Conservation (phyloP, 352 stramenopile genomes). For the Plasmopara halstedii region DNA sequence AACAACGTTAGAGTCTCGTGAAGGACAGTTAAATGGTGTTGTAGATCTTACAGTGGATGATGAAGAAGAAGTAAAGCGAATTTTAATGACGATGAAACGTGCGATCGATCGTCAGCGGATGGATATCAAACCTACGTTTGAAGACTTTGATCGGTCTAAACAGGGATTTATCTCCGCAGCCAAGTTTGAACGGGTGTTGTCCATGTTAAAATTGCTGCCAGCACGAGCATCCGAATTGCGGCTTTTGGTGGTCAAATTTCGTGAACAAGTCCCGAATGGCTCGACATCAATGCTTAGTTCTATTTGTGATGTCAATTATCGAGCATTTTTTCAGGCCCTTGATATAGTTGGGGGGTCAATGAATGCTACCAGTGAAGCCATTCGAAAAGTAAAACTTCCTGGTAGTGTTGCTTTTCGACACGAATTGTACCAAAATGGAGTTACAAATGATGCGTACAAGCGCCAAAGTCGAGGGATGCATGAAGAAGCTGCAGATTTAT, state of each 20-base stretch:
- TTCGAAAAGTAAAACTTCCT: slow-evolving; percentile 24
- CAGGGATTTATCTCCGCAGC: slow-evolving; percentile 70
- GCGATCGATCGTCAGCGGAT: slow-evolving; percentile 60
- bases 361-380: slow-evolving; percentile 6
- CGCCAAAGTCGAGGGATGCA: slow-evolving; percentile 27
- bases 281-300: slow-evolving; percentile 46
- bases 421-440: slow-evolving; percentile 36
- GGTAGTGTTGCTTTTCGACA: slow-evolving; percentile 58
- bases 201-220: slow-evolving; percentile 59
- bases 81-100: slow-evolving; percentile 42
- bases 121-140: slow-evolving; percentile 72
- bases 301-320: slow-evolving; percentile 80
- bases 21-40: slow-evolving; percentile 51
- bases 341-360: slow-evolving; percentile 30
- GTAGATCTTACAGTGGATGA: slow-evolving; percentile 41
- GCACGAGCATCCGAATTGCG: slow-evolving; percentile 34
- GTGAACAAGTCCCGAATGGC: slow-evolving; percentile 42
- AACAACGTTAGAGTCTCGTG: slow-evolving; percentile 31
- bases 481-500: slow-evolving; percentile 21
- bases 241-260: slow-evolving; percentile 69
- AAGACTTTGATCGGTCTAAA: slow-evolving; percentile 74
- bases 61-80: slow-evolving; percentile 42
- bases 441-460: slow-evolving; percentile 19
- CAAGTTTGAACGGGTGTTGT: slow-evolving; percentile 80
- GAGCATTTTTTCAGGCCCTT: slow-evolving; percentile 64